These are phyloP conservation scores for Colletotrichum tanaceti DNA, from an alignment of 2,329 filamentous ascomycete species.

Conservation along the genomic window DNA sequence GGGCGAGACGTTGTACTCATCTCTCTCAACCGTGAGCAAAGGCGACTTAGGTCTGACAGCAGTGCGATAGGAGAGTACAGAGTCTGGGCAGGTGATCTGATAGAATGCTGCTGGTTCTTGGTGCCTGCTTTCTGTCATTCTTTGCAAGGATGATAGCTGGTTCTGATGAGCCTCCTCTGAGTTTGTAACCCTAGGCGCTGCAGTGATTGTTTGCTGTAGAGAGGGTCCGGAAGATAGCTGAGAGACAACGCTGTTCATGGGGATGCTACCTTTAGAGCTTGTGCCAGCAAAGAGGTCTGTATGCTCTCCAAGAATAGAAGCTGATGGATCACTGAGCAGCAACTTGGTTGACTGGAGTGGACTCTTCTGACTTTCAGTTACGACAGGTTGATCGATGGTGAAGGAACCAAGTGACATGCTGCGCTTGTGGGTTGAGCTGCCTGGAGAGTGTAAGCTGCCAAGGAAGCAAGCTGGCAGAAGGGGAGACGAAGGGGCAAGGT, in stretches of 20 bases:
- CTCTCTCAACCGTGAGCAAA: not conserved
- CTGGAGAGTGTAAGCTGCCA: constrained; percentile 14
- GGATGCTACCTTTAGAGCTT: not conserved
- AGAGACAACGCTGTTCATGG: not conserved
- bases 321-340: not conserved
- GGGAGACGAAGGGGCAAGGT: constrained; percentile 30
- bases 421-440: not conserved
- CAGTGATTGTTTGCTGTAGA: not conserved
- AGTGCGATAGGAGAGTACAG: constrained; percentile 20
- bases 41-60: constrained; percentile 5
- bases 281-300: constrained; percentile 11
- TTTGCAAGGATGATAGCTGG: not conserved
- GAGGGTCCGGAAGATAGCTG: not conserved
- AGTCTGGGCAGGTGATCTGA: not conserved
- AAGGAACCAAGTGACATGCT: constrained; percentile 4
- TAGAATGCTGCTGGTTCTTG: not conserved
- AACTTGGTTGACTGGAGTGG: constrained; percentile 6
- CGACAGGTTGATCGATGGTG: constrained; percentile 4
- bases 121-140: not conserved
- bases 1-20: constrained; percentile 12
- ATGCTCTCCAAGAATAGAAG: not conserved
- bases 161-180: not conserved
- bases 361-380: not conserved
- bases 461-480: constrained; percentile 24
- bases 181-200: not conserved